Conservation (phyloP, 1,284 basidiomycete genomes). For the Volvariella surrecta region DNA sequence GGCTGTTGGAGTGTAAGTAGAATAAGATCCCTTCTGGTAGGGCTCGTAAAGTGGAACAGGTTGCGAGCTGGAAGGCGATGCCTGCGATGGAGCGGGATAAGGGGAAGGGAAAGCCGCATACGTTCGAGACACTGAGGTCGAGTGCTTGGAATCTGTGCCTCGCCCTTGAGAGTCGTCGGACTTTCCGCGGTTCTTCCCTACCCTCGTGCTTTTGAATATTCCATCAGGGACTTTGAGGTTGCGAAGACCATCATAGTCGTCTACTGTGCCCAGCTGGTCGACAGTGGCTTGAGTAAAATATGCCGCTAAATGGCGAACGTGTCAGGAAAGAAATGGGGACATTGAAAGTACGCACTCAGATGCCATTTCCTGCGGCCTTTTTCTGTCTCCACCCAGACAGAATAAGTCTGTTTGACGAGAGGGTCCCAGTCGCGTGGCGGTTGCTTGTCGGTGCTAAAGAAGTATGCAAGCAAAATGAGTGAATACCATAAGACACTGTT, state of each 20-base stretch:
- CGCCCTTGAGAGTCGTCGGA: constrained; percentile 21
- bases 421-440: constrained; percentile 62
- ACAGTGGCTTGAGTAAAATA: constrained; percentile 71
- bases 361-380: constrained; percentile 70
- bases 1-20: constrained; percentile 9
- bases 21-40: constrained; percentile 17
- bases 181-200: constrained; percentile 38
- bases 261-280: constrained; percentile 55
- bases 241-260: constrained; percentile 45
- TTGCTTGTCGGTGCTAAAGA: constrained; percentile 23
- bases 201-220: constrained; percentile 54
- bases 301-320: constrained; percentile 38
- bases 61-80: constrained; percentile 8
- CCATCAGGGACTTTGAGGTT: constrained; percentile 49
- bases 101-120: constrained; percentile 50
- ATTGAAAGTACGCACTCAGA: constrained; percentile 39
- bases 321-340: not conserved
- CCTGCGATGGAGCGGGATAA: constrained; percentile 1
- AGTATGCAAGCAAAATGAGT: constrained; percentile 16
- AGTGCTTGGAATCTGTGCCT: constrained; percentile 18
- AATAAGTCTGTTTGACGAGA: constrained; percentile 73
- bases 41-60: constrained; percentile 31
- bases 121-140: constrained; percentile 27
- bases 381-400: constrained; percentile 57
- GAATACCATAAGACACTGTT: not conserved